A percentile compares a stretch with the other conserved stretches of the same genome.
Conservation (phyloP, 331 rosid species). For the Telfairia occidentalis region DNA sequence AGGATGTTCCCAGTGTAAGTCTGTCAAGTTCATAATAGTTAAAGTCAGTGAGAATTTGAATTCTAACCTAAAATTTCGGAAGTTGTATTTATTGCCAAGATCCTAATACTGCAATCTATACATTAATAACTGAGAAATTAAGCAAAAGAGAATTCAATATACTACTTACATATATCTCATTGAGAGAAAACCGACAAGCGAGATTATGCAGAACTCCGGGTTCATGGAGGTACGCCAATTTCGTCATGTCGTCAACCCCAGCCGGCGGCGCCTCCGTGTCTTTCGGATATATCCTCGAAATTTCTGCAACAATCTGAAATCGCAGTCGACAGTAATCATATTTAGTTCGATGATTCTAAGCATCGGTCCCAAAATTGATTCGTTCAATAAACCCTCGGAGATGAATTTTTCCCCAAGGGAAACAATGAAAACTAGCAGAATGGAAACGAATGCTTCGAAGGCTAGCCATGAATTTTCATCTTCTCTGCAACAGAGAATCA, state of each 20-base stretch:
- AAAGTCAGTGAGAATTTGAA: background rate
- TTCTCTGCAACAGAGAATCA: background rate
- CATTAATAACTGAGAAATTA: background rate
- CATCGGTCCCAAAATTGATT: background rate
- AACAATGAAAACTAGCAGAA: background rate
- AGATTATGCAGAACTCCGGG: constrained; percentile 74
- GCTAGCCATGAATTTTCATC: background rate
- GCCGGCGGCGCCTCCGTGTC: constrained; percentile 86
- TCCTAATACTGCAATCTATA: background rate
- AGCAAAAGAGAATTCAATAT: background rate
- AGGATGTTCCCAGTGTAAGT: constrained; percentile 81
- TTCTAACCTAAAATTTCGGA: background rate
- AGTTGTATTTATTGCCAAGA: background rate
- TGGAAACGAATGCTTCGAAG: background rate
- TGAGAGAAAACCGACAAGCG: constrained; percentile 51
- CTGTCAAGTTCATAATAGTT: constrained; percentile 22
- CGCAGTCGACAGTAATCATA: constrained; percentile 9
- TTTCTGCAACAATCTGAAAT: constrained; percentile 55
- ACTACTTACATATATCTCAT: constrained; percentile 72
- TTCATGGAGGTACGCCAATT: constrained; percentile 72
- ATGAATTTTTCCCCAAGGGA: background rate
- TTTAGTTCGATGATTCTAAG: constrained; percentile 6
- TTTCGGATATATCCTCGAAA: constrained; percentile 68
- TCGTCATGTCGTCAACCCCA: constrained; percentile 91
- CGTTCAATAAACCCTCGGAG: background rate